Percentiles rank a stretch among this genome's conserved stretches.
Evolutionary conservation across 2,329 filamentous ascomycete genomes (phyloP).

Genomic region (Aspergillus udagawae): DNA sequence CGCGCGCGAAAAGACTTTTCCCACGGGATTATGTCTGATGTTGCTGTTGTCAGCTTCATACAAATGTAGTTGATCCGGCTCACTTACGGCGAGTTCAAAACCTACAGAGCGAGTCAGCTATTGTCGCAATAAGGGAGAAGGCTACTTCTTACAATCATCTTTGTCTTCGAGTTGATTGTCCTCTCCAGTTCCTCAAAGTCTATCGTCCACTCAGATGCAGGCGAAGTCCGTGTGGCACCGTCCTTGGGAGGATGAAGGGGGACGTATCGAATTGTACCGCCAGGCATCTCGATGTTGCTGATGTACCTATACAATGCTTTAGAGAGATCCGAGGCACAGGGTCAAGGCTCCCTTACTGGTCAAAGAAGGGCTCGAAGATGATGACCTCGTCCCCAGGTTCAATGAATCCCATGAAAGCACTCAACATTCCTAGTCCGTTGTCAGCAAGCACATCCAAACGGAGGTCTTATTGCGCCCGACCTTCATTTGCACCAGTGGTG

Average conservation of each 20-base stretch:
- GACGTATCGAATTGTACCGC: constrained; percentile 90
- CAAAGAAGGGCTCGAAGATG: constrained; percentile 97
- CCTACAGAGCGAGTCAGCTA: constrained; percentile 25
- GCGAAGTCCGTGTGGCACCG: constrained; percentile 73
- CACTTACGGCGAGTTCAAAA: constrained; percentile 49
- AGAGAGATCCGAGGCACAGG: background rate
- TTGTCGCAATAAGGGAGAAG: background rate
- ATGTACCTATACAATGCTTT: constrained; percentile 61
- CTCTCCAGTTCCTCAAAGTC: constrained; percentile 77
- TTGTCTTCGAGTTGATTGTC: constrained; percentile 79
- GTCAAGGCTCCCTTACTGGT: constrained; percentile 61
- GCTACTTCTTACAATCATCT: constrained; percentile 73
- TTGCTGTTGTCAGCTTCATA: constrained; percentile 11
- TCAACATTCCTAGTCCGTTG: constrained; percentile 67
- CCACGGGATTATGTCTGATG: constrained; percentile 77
- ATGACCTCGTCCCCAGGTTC: constrained; percentile 95
- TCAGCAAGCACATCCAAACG: background rate
- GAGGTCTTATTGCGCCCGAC: constrained; percentile 17
- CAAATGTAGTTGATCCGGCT: background rate
- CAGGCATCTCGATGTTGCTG: constrained; percentile 97
- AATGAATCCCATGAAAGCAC: constrained; percentile 96
- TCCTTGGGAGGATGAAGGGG: constrained; percentile 85
- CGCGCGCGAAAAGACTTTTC: constrained; percentile 83
- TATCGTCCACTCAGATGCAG: constrained; percentile 82
- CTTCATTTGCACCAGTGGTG: constrained; percentile 64